These are phyloP conservation scores for Adansonia gregorii DNA, from an alignment of 441 rosid species.

Conservation along the genomic window DNA sequence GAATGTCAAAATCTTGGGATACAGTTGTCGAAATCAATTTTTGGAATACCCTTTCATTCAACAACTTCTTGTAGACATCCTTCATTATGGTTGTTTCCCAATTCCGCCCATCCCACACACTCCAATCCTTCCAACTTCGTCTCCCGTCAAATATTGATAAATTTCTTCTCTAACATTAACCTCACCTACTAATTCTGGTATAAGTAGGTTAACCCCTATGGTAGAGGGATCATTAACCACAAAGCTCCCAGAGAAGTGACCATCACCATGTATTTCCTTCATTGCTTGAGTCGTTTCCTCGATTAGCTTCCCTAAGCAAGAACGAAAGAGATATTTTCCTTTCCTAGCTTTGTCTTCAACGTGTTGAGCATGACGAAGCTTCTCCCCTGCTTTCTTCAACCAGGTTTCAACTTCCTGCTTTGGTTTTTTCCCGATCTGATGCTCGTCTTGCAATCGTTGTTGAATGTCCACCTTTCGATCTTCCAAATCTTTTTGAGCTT, in stretches of 20 bases:
- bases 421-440: neutral
- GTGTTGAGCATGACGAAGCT: neutral
- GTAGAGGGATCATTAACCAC: neutral
- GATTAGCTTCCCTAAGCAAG: neutral
- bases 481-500: neutral
- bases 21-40: constrained; percentile 23
- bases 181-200: constrained; percentile 16
- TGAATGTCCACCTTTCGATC: neutral
- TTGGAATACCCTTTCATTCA: neutral
- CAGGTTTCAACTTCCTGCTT: neutral
- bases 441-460: neutral
- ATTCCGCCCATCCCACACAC: constrained; percentile 26
- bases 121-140: neutral
- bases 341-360: neutral
- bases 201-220: neutral
- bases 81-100: constrained; percentile 5
- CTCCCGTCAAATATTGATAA: neutral
- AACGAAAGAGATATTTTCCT: neutral
- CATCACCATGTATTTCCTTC: neutral
- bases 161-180: neutral
- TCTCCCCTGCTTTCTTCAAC: neutral
- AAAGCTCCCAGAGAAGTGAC: neutral
- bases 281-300: neutral
- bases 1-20: constrained; percentile 41
- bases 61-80: neutral